Conservation (phyloP, 805 yeast genomes). For the Lachancea fermentati region DNA sequence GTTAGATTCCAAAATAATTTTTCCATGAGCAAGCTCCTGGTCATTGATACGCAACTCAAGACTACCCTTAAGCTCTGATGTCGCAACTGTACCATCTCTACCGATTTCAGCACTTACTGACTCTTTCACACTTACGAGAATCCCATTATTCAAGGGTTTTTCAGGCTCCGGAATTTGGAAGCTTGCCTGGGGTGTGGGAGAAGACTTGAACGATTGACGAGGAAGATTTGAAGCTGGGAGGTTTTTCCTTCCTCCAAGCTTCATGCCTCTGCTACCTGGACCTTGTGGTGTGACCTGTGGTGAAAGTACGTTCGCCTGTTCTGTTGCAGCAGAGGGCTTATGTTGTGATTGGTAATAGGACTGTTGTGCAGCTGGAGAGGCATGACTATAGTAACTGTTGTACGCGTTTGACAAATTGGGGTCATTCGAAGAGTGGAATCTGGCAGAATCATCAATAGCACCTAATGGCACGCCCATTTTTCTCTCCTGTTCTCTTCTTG, state of each 20-base stretch:
- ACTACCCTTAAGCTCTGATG: constrained; percentile 85
- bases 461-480: constrained; percentile 31
- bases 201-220: constrained; percentile 15
- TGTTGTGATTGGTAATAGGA: constrained; percentile 23
- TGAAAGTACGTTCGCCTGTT: constrained; percentile 2
- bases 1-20: constrained; percentile 50
- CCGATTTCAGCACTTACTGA: constrained; percentile 68
- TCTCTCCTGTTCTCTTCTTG: constrained; percentile 56
- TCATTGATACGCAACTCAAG: constrained; percentile 82
- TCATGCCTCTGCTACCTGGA: constrained; percentile 25
- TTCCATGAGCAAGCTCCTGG: constrained; percentile 60
- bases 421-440: constrained; percentile 26
- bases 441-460: constrained; percentile 22
- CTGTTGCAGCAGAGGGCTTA: constrained; percentile 11
- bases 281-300: constrained; percentile 11
- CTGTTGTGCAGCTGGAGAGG: constrained; percentile 36
- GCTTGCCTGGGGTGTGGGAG: constrained; percentile 14
- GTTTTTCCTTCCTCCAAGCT: constrained; percentile 18
- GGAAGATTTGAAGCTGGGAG: constrained; percentile 8
- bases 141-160: constrained; percentile 58
- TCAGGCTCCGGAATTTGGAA: constrained; percentile 23
- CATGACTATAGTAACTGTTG: constrained; percentile 34
- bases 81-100: constrained; percentile 71
- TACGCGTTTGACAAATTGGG: constrained; percentile 34
- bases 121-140: constrained; percentile 72